Conservation (phyloP, 148 eudicot species). For the Agrostemma githago region DNA sequence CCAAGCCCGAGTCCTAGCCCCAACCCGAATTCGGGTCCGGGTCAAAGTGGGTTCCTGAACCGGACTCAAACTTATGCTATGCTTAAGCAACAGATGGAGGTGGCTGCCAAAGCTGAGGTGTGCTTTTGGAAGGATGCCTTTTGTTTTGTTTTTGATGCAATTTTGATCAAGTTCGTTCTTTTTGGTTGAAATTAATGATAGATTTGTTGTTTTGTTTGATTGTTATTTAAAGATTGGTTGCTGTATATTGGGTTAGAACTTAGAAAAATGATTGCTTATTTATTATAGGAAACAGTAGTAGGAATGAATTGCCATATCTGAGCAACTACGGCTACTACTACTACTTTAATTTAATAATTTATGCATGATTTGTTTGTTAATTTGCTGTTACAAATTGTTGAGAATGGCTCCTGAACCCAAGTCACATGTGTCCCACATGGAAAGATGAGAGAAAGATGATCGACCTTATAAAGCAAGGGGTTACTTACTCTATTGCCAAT, state of each 20-base stretch:
- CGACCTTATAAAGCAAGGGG: too few species aligned
- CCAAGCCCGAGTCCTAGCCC: slow-evolving; percentile 36
- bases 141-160: background rate
- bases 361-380: background rate
- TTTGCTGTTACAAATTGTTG: too few species aligned
- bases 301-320: background rate
- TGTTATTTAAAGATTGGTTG: background rate
- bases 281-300: background rate
- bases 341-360: background rate
- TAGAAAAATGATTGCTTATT: too few species aligned
- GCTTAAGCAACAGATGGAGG: slow-evolving; percentile 90
- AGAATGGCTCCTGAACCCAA: too few species aligned
- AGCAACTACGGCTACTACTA: background rate
- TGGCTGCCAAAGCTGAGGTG: slow-evolving; percentile 94
- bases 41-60: slow-evolving; percentile 20
- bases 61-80: slow-evolving; percentile 70
- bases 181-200: background rate
- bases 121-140: background rate
- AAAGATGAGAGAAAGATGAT: too few species aligned
- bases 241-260: background rate
- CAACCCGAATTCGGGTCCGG: slow-evolving; percentile 21
- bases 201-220: background rate
- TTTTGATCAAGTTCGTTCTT: background rate
- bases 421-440: too few species aligned
- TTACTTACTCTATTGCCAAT: too few species aligned